phyloP scores from a whole-genome alignment of 371 early-diverging fungal genomes.

The Paraphysoderma sedebokerense region DNA sequence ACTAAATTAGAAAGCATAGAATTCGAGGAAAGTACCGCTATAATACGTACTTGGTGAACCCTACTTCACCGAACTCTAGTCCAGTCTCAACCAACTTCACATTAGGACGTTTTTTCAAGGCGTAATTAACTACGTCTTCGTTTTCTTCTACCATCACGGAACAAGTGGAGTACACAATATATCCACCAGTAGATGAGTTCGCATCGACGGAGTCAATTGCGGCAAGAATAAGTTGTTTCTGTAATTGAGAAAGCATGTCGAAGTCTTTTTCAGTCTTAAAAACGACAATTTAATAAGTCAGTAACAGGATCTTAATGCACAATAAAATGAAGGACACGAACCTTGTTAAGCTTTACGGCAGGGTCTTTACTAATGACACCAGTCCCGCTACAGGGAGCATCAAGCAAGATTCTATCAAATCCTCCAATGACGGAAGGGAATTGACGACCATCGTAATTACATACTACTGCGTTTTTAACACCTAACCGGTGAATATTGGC shows the following conservation, averaged over 20 bases:
- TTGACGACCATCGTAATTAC: conserved; percentile 90
- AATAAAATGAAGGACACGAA: neutral
- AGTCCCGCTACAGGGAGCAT: conserved; percentile 99
- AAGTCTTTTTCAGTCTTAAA: conserved; percentile 67
- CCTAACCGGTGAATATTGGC: conserved; percentile 95
- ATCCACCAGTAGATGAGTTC: conserved; percentile 80
- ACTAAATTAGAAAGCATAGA: neutral
- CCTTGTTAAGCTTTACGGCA: conserved; percentile 84
- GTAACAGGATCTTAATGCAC: neutral
- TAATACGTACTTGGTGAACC: conserved; percentile 41
- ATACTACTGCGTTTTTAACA: conserved; percentile 87
- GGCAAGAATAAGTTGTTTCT: conserved; percentile 88
- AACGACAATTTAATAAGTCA: neutral
- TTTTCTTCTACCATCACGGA: conserved; percentile 98
- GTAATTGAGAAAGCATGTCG: conserved; percentile 70
- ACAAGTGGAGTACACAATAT: conserved; percentile 98
- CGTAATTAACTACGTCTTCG: conserved; percentile 96
- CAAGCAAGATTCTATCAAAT: conserved; percentile 94
- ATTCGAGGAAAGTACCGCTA: conserved; percentile 1
- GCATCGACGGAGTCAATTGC: conserved; percentile 98
- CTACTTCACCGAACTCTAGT: conserved; percentile 82
- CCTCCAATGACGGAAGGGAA: conserved; percentile 90
- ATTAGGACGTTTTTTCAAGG: conserved; percentile 82
- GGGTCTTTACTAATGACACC: conserved; percentile 98
- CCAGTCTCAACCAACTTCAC: conserved; percentile 78